phyloP scores from a whole-genome alignment of 108 stramenopile genomes.

The Stephanodiscus triporus region DNA sequence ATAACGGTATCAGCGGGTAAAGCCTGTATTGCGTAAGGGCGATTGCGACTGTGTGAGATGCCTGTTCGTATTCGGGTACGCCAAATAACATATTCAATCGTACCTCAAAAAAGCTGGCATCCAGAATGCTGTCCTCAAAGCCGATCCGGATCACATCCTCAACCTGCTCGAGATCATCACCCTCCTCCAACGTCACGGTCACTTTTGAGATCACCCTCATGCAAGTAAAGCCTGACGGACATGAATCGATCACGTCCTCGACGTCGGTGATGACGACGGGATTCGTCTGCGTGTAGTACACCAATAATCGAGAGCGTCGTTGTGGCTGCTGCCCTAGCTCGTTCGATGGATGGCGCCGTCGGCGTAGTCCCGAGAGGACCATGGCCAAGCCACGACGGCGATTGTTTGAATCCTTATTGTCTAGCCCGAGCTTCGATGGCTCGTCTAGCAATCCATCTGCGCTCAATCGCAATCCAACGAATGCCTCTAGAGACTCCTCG shows the following conservation, averaged over 20 bases:
- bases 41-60: neutral
- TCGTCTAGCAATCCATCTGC: neutral
- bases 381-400: neutral
- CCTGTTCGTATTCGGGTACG: neutral
- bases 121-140: constrained; percentile 42
- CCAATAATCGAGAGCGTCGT: neutral
- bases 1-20: neutral
- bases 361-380: neutral
- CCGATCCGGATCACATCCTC: constrained; percentile 35
- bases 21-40: neutral
- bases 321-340: neutral
- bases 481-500: too few species aligned
- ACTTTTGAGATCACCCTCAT: constrained; percentile 43
- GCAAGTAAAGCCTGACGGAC: constrained; percentile 39
- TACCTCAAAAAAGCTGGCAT: constrained; percentile 53
- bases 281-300: constrained; percentile 13
- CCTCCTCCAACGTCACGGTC: constrained; percentile 62
- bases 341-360: neutral
- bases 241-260: constrained; percentile 36
- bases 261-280: constrained; percentile 50
- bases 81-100: constrained; percentile 9
- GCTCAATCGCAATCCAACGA: neutral
- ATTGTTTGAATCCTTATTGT: neutral
- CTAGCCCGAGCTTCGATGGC: neutral
- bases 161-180: constrained; percentile 49